These are phyloP conservation scores for Friedmanniomyces simplex DNA, from an alignment of 495 filamentous ascomycete species.

Conservation along the genomic window DNA sequence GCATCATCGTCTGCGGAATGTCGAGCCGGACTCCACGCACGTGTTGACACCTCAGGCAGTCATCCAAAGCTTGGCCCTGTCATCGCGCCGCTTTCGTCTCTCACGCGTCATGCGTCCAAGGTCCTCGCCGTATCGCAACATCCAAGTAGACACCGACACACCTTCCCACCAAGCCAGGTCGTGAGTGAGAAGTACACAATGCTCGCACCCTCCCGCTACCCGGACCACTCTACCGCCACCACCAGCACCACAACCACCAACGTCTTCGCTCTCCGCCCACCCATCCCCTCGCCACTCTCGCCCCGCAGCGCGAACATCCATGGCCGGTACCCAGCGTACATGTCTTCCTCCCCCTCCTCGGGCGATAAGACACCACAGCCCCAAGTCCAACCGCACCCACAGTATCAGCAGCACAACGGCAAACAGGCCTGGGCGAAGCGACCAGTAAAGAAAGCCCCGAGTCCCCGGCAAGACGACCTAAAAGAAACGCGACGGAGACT, in stretches of 20 bases:
- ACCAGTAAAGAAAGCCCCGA: slow-evolving; percentile 27
- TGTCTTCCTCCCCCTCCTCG: neutral
- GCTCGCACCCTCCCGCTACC: no score
- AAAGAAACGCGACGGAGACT: slow-evolving; percentile 47
- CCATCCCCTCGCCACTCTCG: slow-evolving; percentile 29
- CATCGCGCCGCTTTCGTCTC: no score
- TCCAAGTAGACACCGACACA: neutral
- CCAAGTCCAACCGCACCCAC: slow-evolving; percentile 1
- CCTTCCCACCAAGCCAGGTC: no score
- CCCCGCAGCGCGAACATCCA: slow-evolving; percentile 29
- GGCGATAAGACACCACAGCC: neutral
- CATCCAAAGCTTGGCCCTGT: no score
- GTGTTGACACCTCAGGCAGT: no score
- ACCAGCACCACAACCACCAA: neutral
- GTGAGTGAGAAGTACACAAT: no score
- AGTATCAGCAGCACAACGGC: neutral
- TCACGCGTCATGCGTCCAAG: neutral
- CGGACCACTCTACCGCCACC: no score
- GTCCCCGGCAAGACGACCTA: slow-evolving; percentile 27
- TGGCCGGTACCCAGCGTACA: slow-evolving; percentile 15
- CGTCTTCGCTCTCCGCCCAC: neutral
- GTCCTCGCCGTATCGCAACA: no score
- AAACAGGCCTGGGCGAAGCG: slow-evolving; percentile 13
- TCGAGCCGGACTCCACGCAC: no score
- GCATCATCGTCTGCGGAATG: no score